Conservation (phyloP, 805 yeast genomes). For the Clavispora carvajalis region DNA sequence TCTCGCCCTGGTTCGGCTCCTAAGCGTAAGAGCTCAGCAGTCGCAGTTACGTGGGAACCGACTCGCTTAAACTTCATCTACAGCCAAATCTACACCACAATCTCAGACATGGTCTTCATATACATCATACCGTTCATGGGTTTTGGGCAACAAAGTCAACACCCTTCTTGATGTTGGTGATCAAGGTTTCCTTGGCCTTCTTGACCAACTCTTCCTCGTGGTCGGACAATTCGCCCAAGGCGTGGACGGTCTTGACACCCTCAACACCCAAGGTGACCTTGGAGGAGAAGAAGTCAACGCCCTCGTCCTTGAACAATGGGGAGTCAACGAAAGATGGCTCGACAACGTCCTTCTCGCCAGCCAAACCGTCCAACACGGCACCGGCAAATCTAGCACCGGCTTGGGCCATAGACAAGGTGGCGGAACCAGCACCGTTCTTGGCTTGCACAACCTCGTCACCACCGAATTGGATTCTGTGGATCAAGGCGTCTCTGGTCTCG, state of each 20-base stretch:
- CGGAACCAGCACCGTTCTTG: conserved; percentile 91
- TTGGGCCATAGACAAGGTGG: conserved; percentile 89
- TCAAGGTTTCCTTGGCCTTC: conserved; percentile 82
- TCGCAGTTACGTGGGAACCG: too few relatives aligned
- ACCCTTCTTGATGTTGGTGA: conserved; percentile 92
- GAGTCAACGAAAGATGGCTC: conserved; percentile 75
- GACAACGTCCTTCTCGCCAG: conserved; percentile 58
- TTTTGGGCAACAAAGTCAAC: conserved; percentile 72
- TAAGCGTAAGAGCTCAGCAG: too few relatives aligned
- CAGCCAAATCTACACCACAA: neutral
- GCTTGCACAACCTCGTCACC: conserved; percentile 96
- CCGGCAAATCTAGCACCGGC: conserved; percentile 79
- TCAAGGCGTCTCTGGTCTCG: conserved; percentile 60
- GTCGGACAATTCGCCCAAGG: conserved; percentile 63
- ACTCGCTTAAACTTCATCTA: too few relatives aligned
- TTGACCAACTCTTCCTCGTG: conserved; percentile 83
- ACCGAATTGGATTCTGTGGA: conserved; percentile 91
- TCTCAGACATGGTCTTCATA: neutral
- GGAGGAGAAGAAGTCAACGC: conserved; percentile 95
- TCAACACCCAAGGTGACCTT: conserved; percentile 88
- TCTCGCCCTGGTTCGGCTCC: too few relatives aligned
- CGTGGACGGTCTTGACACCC: conserved; percentile 81
- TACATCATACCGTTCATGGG: conserved; percentile 38
- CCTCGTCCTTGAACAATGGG: conserved; percentile 79
- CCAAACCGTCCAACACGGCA: conserved; percentile 58